Percentiles rank a stretch among this genome's conserved stretches.
phyloP scores from a whole-genome alignment of 2,329 filamentous ascomycete genomes.

The Colletotrichum sp. region DNA sequence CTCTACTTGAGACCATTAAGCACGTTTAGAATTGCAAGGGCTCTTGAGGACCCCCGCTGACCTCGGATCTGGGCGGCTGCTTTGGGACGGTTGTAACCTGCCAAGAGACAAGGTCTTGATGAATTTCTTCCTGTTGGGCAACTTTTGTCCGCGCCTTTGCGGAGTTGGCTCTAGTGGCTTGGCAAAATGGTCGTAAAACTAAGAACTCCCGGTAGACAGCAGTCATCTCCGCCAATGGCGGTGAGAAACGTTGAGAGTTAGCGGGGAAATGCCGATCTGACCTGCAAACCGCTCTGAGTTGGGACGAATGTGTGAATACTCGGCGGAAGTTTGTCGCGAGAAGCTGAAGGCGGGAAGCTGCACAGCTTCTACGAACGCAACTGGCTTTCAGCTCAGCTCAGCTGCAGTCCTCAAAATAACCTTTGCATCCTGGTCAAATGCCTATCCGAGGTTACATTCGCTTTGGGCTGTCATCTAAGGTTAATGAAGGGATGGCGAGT shows the following conservation, averaged over 20 bases:
- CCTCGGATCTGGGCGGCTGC: background rate
- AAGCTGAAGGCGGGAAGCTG: background rate
- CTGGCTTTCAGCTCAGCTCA: background rate
- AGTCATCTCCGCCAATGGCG: background rate
- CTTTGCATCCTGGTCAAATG: background rate
- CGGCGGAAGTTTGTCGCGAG: slow-evolving; percentile 13
- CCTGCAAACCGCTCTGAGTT: background rate
- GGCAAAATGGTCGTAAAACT: background rate
- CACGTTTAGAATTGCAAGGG: background rate
- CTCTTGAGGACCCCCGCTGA: background rate
- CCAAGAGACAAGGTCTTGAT: background rate
- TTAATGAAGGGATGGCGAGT: background rate
- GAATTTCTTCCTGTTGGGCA: background rate
- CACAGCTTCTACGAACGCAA: background rate
- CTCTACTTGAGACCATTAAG: slow-evolving; percentile 5
- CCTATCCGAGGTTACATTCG: background rate
- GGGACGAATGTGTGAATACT: background rate
- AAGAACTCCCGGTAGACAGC: background rate
- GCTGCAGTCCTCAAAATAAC: background rate
- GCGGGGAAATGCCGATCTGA: slow-evolving; percentile 6
- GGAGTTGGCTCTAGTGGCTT: slow-evolving; percentile 7
- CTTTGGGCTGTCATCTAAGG: background rate
- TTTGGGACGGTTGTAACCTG: background rate
- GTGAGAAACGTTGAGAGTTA: background rate
- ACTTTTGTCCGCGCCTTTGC: background rate